phyloP scores from a whole-genome alignment of 768 basidiomycete genomes.

The Kwoniella bestiolae region DNA sequence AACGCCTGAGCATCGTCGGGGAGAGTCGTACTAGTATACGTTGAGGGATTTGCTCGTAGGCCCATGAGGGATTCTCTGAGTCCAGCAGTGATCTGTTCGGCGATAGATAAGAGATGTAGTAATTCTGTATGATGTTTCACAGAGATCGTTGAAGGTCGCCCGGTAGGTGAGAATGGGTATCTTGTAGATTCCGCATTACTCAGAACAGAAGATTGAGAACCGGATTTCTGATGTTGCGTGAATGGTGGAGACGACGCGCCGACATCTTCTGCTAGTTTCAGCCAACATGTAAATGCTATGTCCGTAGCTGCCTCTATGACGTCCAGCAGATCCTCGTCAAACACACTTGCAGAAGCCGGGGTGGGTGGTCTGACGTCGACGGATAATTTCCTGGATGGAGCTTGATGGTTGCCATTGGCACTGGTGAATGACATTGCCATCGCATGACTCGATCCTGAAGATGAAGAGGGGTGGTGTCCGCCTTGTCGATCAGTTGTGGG shows the following conservation, averaged over 20 bases:
- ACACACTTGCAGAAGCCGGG: constrained; percentile 65
- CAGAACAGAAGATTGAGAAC: constrained; percentile 20
- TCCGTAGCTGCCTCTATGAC: constrained; percentile 79
- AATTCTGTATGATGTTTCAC: constrained; percentile 46
- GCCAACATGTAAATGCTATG: constrained; percentile 80
- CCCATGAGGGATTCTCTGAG: constrained; percentile 67
- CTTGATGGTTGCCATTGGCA: constrained; percentile 1
- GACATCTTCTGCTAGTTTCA: constrained; percentile 75
- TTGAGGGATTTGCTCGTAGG: constrained; percentile 65
- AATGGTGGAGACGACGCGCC: constrained; percentile 34
- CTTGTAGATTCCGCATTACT: not conserved
- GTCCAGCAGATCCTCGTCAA: constrained; percentile 78
- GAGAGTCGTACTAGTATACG: constrained; percentile 67
- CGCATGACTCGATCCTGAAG: constrained; percentile 59
- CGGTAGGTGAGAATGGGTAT: not conserved
- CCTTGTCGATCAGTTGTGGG: constrained; percentile 55
- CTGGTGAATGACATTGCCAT: constrained; percentile 30
- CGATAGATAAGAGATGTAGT: constrained; percentile 61
- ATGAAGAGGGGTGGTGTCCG: constrained; percentile 52
- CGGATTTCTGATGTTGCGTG: constrained; percentile 29
- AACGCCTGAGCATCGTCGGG: constrained; percentile 80
- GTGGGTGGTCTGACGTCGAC: constrained; percentile 57
- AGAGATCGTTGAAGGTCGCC: constrained; percentile 36
- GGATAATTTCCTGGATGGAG: constrained; percentile 51
- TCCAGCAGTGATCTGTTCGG: constrained; percentile 68